Conservation (phyloP, 108 stramenopile genomes). For the Cylindrotheca closterium region DNA sequence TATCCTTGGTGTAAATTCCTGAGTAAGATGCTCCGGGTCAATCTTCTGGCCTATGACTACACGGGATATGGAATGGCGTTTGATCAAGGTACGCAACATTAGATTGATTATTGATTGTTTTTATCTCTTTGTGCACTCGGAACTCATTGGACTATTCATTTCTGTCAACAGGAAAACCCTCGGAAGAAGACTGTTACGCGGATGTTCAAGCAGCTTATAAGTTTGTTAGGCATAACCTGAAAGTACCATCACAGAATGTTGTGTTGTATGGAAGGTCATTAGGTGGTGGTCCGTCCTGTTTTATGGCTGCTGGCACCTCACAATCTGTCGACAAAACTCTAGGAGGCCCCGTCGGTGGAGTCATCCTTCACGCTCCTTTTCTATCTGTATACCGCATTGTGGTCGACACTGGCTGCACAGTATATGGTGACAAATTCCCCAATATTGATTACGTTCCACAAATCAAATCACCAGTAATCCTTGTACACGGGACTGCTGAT, state of each 20-base stretch:
- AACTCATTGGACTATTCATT: neutral
- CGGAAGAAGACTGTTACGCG: slow-evolving; percentile 91
- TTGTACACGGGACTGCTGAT: slow-evolving; percentile 94
- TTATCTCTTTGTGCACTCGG: too few species aligned
- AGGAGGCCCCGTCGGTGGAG: slow-evolving; percentile 80
- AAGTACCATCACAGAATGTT: slow-evolving; percentile 82
- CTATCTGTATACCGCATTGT: slow-evolving; percentile 92
- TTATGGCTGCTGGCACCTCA: slow-evolving; percentile 85
- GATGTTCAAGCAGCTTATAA: slow-evolving; percentile 92
- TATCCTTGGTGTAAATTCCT: slow-evolving; percentile 92
- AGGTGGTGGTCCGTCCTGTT: slow-evolving; percentile 94
- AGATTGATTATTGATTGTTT: slow-evolving; percentile 17
- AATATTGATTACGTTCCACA: slow-evolving; percentile 88
- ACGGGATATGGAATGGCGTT: slow-evolving; percentile 92
- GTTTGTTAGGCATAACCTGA: slow-evolving; percentile 71
- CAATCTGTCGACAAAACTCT: slow-evolving; percentile 42
- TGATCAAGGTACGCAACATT: slow-evolving; percentile 82
- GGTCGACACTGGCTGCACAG: slow-evolving; percentile 90
- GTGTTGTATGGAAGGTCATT: slow-evolving; percentile 93
- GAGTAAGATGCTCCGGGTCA: slow-evolving; percentile 89
- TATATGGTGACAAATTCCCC: slow-evolving; percentile 94
- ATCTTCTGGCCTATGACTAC: slow-evolving; percentile 98
- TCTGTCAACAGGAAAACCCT: slow-evolving; percentile 64
- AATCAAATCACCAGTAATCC: slow-evolving; percentile 71
- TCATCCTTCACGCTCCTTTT: slow-evolving; percentile 96